Evolutionary conservation across 139 green algal species (phyloP).

Genomic region (Chlamydomonas schloesseri): DNA sequence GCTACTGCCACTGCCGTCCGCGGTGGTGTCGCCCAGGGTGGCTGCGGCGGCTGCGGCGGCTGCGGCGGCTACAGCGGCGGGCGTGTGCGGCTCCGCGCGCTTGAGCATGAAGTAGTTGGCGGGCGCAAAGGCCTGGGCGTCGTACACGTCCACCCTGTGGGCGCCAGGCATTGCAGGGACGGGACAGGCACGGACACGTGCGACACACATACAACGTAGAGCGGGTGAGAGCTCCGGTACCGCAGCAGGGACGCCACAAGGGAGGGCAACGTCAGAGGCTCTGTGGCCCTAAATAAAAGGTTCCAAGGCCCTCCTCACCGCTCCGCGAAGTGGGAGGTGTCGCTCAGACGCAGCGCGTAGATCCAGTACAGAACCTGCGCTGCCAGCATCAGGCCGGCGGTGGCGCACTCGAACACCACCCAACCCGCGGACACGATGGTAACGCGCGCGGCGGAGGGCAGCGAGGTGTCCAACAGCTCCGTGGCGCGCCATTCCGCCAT

Average conservation of each 20-base stretch:
- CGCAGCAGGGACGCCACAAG: background rate
- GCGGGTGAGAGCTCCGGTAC: too few species aligned
- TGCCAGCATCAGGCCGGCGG: background rate
- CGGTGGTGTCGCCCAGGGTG: background rate
- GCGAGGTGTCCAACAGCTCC: background rate
- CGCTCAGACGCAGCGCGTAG: background rate
- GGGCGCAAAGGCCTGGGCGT: conserved; percentile 19
- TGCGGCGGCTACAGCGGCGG: background rate
- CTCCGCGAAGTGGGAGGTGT: background rate
- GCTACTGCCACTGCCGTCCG: too few species aligned
- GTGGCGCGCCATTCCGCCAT: background rate
- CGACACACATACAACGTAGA: too few species aligned
- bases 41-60: background rate
- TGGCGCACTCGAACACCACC: background rate
- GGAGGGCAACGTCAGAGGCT: too few species aligned
- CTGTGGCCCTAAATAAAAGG: too few species aligned
- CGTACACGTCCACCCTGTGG: conserved; percentile 42
- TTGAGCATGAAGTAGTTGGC: conserved; percentile 39
- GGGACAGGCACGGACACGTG: too few species aligned
- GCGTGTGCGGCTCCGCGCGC: background rate
- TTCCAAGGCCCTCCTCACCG: background rate
- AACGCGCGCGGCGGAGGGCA: background rate
- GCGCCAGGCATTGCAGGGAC: background rate
- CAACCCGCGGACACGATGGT: background rate
- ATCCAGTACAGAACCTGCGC: background rate